Conservation (phyloP, 2,329 filamentous ascomycete genomes). For the Alternaria solani region DNA sequence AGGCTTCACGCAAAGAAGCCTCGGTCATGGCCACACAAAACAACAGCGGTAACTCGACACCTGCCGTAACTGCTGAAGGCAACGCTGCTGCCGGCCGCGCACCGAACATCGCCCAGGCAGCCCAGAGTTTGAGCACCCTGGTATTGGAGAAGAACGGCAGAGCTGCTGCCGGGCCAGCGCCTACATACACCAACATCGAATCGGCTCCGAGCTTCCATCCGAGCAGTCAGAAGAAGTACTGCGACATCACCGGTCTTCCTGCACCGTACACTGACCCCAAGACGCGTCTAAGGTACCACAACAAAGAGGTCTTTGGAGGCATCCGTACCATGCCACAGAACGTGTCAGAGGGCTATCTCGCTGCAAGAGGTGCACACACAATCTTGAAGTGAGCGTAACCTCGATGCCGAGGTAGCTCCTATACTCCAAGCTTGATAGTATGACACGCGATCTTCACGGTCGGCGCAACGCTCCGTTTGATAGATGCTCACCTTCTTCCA, state of each 20-base stretch:
- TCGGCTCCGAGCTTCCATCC: slow-evolving; percentile 84
- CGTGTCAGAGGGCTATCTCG: slow-evolving; percentile 85
- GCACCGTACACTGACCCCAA: slow-evolving; percentile 95
- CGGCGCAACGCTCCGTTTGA: not conserved
- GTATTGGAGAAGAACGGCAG: slow-evolving; percentile 81
- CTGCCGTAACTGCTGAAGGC: slow-evolving; percentile 47
- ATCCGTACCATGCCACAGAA: slow-evolving; percentile 83
- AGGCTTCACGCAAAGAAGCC: slow-evolving; percentile 88
- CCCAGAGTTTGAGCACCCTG: slow-evolving; percentile 83
- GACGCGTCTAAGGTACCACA: slow-evolving; percentile 89
- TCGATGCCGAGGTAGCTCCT: not conserved
- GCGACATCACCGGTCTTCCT: slow-evolving; percentile 93
- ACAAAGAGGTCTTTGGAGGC: slow-evolving; percentile 87
- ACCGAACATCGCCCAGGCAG: slow-evolving; percentile 84
- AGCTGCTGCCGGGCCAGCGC: slow-evolving; percentile 63
- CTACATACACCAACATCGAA: slow-evolving; percentile 97
- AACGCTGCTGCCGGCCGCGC: slow-evolving; percentile 68
- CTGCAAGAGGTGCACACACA: slow-evolving; percentile 89
- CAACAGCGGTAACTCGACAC: slow-evolving; percentile 81
- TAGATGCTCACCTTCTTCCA: not conserved
- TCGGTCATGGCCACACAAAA: slow-evolving; percentile 83
- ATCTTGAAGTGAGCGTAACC: slow-evolving; percentile 75
- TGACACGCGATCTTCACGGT: not conserved
- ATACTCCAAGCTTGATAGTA: not conserved
- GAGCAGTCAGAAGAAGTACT: slow-evolving; percentile 86